Evolutionary conservation across 1,284 basidiomycete genomes (phyloP), one percentile per base, ranked within the genome.

Genomic region (Cutaneotrichosporon curvatum): DNA sequence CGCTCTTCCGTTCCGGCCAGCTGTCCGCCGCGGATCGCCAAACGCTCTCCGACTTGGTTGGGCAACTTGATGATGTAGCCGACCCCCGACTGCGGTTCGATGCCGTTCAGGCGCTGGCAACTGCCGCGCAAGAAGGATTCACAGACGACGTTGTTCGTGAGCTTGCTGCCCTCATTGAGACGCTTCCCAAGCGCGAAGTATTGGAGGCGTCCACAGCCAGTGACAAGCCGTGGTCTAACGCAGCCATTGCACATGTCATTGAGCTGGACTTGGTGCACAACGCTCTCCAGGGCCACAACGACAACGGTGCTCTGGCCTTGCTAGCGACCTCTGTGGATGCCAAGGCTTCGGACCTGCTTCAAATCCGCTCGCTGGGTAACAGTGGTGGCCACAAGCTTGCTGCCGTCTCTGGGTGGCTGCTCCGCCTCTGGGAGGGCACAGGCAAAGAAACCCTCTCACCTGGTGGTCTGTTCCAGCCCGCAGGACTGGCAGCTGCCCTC

Each of bases 401-500:
- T n/a, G 46, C 53, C 0, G 37, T 55, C 9, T 28, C 39, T 11
- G 50, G 46, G 5, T 64, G 60, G 59, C 44, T 67, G 34, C 43
- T 55, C 20, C 51, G 57, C 10, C 39, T 62, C 6, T 67, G 62
- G 62, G 25, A 30, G 9, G 25, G 25, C 25, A 28, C 25, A 7
- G 12, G 12, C 8, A 28, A 28, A 12, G 25, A 28, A 28, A 23
- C 36, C 3, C 41, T 43, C 19, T 58, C 55, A 11, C 62, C 63
- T 6, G 58, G 59, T 8, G 32, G 45, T 12, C 39, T 68, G 21
- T 65, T 67, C 51, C 50, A 53, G 30, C 63, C 66, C 1, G 52
- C 55, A 4, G 45, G 40, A 20, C 51, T 68, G 12, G 45, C 50
- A 19, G 44, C 37, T 16, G 49, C 58, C 36, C 48, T 59, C 31